Percentiles rank a stretch among this genome's conserved stretches.
phyloP scores from a whole-genome alignment of 768 basidiomycete genomes.

The Panaeolus cyanescens region DNA sequence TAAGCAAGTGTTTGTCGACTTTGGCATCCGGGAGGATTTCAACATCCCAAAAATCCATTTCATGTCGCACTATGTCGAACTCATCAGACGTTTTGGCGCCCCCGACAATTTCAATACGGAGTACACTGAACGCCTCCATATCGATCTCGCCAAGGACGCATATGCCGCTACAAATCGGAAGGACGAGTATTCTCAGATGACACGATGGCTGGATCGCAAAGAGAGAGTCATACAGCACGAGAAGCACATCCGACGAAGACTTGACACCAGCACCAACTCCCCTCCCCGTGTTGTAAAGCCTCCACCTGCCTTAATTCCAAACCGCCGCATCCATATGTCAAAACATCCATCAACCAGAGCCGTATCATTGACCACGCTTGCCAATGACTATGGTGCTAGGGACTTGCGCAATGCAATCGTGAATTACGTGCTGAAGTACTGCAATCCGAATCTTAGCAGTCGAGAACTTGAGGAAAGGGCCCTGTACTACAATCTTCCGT shows the following conservation, averaged over 20 bases:
- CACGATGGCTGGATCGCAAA: constrained; percentile 24
- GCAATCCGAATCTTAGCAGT: no score
- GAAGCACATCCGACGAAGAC: constrained; percentile 27
- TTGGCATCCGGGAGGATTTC: constrained; percentile 21
- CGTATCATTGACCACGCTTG: background rate
- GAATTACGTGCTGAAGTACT: no score
- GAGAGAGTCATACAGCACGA: constrained; percentile 31
- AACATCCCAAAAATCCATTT: constrained; percentile 34
- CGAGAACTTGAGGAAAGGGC: no score
- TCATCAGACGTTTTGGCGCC: constrained; percentile 20
- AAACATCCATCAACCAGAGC: constrained; percentile 8
- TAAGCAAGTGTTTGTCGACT: constrained; percentile 27
- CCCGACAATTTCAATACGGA: constrained; percentile 28
- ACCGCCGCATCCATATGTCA: background rate
- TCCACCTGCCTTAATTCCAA: background rate
- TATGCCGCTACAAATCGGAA: constrained; percentile 14
- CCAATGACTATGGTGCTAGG: background rate
- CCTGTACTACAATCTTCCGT: no score
- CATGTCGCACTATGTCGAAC: constrained; percentile 20
- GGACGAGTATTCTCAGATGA: constrained; percentile 29
- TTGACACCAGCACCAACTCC: background rate
- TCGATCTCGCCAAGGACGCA: constrained; percentile 20
- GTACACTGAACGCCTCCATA: constrained; percentile 25
- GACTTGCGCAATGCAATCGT: no score
- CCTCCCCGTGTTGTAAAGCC: background rate